These are phyloP conservation scores for Umbilicus rupestris DNA, from an alignment of 164 flowering plant genomes.

Conservation along the genomic window DNA sequence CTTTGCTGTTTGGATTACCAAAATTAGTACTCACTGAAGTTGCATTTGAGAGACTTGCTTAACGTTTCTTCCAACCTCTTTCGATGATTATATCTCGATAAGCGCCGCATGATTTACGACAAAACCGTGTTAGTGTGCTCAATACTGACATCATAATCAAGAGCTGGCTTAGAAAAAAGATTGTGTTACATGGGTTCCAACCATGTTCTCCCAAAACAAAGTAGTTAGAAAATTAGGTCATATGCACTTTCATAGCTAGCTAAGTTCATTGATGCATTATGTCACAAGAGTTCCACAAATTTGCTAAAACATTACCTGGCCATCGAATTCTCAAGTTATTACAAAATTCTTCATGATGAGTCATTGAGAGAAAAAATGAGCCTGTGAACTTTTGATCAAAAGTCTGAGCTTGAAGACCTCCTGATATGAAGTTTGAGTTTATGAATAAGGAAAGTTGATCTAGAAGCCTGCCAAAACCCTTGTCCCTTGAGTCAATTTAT, in stretches of 20 bases:
- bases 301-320: not conserved
- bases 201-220: slow-evolving; percentile 3
- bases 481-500: not conserved
- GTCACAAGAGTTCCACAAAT: not conserved
- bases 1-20: slow-evolving; percentile 3
- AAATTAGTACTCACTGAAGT: slow-evolving; percentile 4
- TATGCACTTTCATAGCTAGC: not conserved
- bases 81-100: not conserved
- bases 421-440: not conserved
- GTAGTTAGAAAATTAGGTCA: slow-evolving; percentile 5
- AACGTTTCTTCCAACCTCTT: slow-evolving; percentile 2
- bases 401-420: too few relatives aligned
- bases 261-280: slow-evolving; percentile 3
- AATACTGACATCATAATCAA: slow-evolving; percentile 3
- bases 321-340: not conserved
- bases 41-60: not conserved
- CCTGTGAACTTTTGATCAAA: too few relatives aligned
- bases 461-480: not conserved
- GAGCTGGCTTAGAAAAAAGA: not conserved
- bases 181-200: not conserved
- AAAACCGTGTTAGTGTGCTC: not conserved
- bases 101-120: not conserved
- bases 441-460: not conserved
- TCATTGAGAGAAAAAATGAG: too few relatives aligned
- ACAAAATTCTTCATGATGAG: not conserved